Evolutionary conservation across 306 rosid genomes (phyloP), one percentile per base, ranked within the genome.

Genomic region (Acacia acuminata): DNA sequence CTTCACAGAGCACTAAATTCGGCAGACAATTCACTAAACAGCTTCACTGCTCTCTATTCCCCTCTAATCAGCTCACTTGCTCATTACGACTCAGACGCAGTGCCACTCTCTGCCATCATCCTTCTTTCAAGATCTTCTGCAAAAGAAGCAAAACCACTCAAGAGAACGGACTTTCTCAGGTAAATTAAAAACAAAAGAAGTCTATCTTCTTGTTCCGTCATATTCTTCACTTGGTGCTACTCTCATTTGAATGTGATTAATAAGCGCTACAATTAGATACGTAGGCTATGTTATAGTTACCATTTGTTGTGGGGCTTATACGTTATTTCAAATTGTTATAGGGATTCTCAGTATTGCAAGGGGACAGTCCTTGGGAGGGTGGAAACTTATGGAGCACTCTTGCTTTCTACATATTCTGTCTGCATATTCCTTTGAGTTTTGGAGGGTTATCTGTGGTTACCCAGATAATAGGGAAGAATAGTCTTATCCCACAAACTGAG

Each of bases 351-450:
- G 91, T 32, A 3, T 81, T 94, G 86, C 81, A 67, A 66, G 83
- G 64, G 36, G 91, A 86, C 74, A 70, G 84, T 77, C 89, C 91
- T 30, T 94, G 97, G 97, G 94, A 91, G 55, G 68, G 56, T 72
- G 94, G 76, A 34, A 79, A 73, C 82, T 61, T 89, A 2, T 93
- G 98, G 97, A 89, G 83, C 84, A 86, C 82, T 55, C 81, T 89
- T 92, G 89, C 89, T 63, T 88, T 93, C 72, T 94, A 93, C 75
- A 63, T 89, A 17, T 89, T 91, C 86, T 89, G 79, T 84, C 79
- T 95, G 80, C 98, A 95, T 84, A 86, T 95, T 81, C 98, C 98
- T 88, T 87, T 91, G 85, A 89, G 98, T 83, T 93, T 95, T 71
- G 94, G 97, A 75, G 89, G 97, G 55, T 86, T 92, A 85, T 85